Base-by-base conservation (phyloP, 139 green algal species). In the Diplosphaera chodatii region DNA sequence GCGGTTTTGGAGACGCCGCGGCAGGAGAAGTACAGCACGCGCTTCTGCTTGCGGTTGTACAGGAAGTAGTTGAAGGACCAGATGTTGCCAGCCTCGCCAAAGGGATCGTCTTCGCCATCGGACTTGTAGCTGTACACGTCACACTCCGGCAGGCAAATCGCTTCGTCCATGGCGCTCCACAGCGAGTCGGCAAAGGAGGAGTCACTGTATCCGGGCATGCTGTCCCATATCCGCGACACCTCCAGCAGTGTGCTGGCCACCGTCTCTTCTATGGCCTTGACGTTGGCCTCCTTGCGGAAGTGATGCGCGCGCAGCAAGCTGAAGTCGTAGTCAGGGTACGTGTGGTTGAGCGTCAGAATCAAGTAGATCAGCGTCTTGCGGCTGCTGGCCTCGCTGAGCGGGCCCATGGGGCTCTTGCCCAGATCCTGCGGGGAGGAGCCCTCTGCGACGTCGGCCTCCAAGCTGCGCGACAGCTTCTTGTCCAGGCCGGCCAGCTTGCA, bases 21-120 rank as follows among this genome's bases (percentile, higher is more conserved):
- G 40, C 78, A 84, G 64, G 48, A 81, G 68, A 98, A 90, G 78
- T 96, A 97, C 63, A 97, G 70, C 34, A 98, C 94, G 41, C 91
- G 84, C 76, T 95, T 97, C 66, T 93, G 79, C 83, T 95, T 96
- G 66, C 87, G 81, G 83, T 98, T 98, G 89, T 99, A 98, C 76
- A 99, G 98, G 70, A 99, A 98, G 77, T 95, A 98, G 85, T 96
- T 96, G 85, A 98, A 98, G 20, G 81, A 87, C 94, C 95, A 99
- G 0, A 97, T 74, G 63, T 77, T 86, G 64, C 87, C 88, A 68
- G 90, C 82, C 68, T 97, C 92, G 8, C 82, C 86, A 79, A 97
- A 95, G 0, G 91, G 87, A 74, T 96, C 91, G 4, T 78, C 88
- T 72, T 95, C 91, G 40, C 86, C 48, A 76, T 96, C 91, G 21